phyloP scores from a whole-genome alignment of 352 stramenopile genomes.

The Globisporangium acanthophoron region DNA sequence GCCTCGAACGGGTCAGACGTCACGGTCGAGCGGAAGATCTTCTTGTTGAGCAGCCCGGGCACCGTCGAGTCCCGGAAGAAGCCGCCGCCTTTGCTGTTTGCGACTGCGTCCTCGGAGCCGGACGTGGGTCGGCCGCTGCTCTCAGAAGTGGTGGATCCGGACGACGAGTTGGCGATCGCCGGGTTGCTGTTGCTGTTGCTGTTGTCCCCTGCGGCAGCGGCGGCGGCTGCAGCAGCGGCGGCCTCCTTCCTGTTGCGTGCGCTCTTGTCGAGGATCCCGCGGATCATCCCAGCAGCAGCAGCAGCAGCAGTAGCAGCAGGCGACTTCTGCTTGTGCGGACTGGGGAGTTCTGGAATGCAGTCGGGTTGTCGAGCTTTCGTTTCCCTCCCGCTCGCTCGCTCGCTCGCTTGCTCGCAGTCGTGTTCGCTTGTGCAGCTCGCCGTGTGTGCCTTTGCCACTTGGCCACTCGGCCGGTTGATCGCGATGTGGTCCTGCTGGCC shows the following conservation, averaged over 20 bases:
- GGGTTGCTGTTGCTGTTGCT: constrained; percentile 6
- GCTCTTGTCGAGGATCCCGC: constrained; percentile 16
- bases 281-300: constrained; percentile 12
- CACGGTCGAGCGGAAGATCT: constrained; percentile 11
- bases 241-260: constrained; percentile 1
- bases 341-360: not conserved
- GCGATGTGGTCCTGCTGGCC: not conserved
- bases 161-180: constrained; percentile 4
- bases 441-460: too few species aligned
- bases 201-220: not conserved
- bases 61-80: constrained; percentile 15
- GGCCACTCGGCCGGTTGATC: too few species aligned
- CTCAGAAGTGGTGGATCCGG: constrained; percentile 3
- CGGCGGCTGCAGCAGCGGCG: not conserved
- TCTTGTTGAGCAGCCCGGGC: constrained; percentile 11
- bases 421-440: too few species aligned
- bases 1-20: not conserved
- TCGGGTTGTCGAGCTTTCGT: not conserved
- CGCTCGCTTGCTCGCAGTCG: not conserved
- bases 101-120: constrained; percentile 6
- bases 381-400: not conserved
- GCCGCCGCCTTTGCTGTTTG: not conserved
- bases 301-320: not conserved
- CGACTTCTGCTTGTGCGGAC: not conserved
- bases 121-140: constrained; percentile 6